Evolutionary conservation across 371 early-diverging fungal genomes (phyloP).

Genomic region (Phascolomyces articulosus): DNA sequence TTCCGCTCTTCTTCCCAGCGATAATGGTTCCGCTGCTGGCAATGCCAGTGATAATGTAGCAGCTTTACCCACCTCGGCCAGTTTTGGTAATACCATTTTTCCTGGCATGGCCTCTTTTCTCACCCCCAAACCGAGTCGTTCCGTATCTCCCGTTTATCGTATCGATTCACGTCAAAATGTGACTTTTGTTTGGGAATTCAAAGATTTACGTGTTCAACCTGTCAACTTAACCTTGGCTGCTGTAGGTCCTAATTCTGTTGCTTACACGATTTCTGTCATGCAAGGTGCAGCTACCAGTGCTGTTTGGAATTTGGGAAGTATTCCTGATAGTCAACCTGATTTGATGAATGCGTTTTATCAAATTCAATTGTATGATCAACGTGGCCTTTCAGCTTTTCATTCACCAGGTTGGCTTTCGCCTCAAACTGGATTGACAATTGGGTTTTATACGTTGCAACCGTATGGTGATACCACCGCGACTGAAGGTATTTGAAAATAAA

Average conservation of each 20-base stretch:
- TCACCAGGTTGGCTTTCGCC: conserved; percentile 49
- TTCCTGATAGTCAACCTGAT: conserved; percentile 34
- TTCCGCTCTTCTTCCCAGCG: neutral
- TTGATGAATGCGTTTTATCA: conserved; percentile 49
- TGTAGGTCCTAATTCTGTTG: conserved; percentile 35
- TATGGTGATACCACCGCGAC: conserved; percentile 20
- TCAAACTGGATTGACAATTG: conserved; percentile 34
- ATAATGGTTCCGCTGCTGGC: neutral
- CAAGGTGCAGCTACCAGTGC: conserved; percentile 42
- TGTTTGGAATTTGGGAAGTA: conserved; percentile 44
- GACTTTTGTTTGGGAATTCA: conserved; percentile 47
- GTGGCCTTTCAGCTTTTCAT: conserved; percentile 37
- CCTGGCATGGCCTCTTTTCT: conserved; percentile 40
- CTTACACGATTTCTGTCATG: conserved; percentile 44
- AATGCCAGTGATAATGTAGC: conserved; percentile 6
- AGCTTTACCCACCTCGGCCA: conserved; percentile 41
- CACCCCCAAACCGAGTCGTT: conserved; percentile 45
- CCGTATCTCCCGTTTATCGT: conserved; percentile 47
- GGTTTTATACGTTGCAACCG: conserved; percentile 39
- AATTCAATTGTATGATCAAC: conserved; percentile 51
- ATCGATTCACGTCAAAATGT: conserved; percentile 44
- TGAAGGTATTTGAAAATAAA: too few relatives aligned
- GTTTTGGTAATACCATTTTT: conserved; percentile 37
- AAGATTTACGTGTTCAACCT: conserved; percentile 39
- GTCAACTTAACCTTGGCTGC: conserved; percentile 44